phyloP scores from a whole-genome alignment of 305 asterid genomes.

The Caryopteris hybrid region DNA sequence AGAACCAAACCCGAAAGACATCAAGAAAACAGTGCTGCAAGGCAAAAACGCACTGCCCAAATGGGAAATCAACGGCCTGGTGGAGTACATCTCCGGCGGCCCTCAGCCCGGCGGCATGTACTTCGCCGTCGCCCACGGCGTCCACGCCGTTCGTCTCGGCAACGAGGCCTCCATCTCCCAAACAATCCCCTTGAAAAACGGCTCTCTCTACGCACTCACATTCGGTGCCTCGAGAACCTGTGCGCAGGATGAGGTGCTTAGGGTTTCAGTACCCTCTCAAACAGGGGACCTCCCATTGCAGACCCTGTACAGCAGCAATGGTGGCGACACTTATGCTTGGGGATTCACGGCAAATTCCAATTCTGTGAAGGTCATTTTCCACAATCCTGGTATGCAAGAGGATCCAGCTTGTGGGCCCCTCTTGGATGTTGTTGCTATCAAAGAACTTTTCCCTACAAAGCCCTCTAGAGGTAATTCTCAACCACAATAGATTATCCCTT shows the following conservation, averaged over 20 bases:
- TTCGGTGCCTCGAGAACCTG: slow-evolving; percentile 85
- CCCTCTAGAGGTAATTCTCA: slow-evolving; percentile 41
- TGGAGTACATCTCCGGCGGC: slow-evolving; percentile 81
- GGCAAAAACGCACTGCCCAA: slow-evolving; percentile 61
- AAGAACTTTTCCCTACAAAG: slow-evolving; percentile 53
- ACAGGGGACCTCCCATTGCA: slow-evolving; percentile 77
- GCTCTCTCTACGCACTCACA: slow-evolving; percentile 72
- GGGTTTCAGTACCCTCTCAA: slow-evolving; percentile 57
- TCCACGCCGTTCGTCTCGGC: slow-evolving; percentile 84
- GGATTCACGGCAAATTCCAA: slow-evolving; percentile 58
- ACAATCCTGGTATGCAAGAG: slow-evolving; percentile 72
- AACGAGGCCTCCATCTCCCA: slow-evolving; percentile 80
- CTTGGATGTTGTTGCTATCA: slow-evolving; percentile 86
- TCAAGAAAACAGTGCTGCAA: slow-evolving; percentile 53
- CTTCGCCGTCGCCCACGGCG: slow-evolving; percentile 69
- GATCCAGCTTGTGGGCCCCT: slow-evolving; percentile 92
- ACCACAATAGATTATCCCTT: no score
- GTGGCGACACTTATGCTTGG: slow-evolving; percentile 83
- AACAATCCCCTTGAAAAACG: slow-evolving; percentile 51
- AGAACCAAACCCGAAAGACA: slow-evolving; percentile 42
- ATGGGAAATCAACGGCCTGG: slow-evolving; percentile 76
- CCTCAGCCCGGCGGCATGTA: slow-evolving; percentile 90
- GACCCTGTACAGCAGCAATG: slow-evolving; percentile 72
- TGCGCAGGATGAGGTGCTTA: slow-evolving; percentile 69
- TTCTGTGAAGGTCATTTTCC: slow-evolving; percentile 44